Percentiles rank a stretch among this genome's conserved stretches.
These are phyloP conservation scores for Orbilia blumenaviensis DNA, from an alignment of 2,329 filamentous ascomycete genomes.

Conservation along the genomic window DNA sequence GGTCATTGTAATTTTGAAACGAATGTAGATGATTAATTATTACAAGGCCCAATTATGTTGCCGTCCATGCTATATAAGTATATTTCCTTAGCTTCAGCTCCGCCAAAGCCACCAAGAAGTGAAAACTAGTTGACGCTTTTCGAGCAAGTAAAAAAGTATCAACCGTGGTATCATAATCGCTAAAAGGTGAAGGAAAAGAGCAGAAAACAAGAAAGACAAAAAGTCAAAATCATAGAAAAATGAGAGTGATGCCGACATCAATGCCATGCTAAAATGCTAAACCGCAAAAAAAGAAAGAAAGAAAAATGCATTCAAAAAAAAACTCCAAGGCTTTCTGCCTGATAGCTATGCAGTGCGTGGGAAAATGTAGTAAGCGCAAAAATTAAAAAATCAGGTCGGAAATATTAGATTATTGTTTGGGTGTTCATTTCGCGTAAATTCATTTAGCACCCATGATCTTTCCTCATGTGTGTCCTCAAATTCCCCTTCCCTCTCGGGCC, in stretches of 20 bases:
- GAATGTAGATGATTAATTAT: constrained; percentile 7
- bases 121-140: constrained; percentile 36
- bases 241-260: constrained; percentile 18
- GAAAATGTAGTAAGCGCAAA: not conserved
- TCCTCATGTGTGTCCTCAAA: constrained; percentile 43
- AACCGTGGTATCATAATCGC: constrained; percentile 47
- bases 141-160: constrained; percentile 29
- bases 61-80: no score
- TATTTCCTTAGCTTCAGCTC: constrained; percentile 13
- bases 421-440: constrained; percentile 11
- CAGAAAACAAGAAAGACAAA: not conserved
- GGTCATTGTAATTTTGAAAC: no score
- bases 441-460: constrained; percentile 29
- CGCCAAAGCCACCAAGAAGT: constrained; percentile 23
- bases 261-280: constrained; percentile 28
- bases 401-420: not conserved
- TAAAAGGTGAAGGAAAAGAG: not conserved
- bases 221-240: constrained; percentile 8
- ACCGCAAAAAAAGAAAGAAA: not conserved
- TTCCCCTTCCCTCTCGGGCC: constrained; percentile 47
- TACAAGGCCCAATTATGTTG: not conserved
- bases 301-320: not conserved
- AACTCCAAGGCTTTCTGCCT: constrained; percentile 28
- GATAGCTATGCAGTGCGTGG: constrained; percentile 24
- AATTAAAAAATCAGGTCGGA: not conserved